Percentiles rank a stretch among this genome's conserved stretches.
Evolutionary conservation across 331 rosid genomes (phyloP).

Genomic region (Quercus lobata): DNA sequence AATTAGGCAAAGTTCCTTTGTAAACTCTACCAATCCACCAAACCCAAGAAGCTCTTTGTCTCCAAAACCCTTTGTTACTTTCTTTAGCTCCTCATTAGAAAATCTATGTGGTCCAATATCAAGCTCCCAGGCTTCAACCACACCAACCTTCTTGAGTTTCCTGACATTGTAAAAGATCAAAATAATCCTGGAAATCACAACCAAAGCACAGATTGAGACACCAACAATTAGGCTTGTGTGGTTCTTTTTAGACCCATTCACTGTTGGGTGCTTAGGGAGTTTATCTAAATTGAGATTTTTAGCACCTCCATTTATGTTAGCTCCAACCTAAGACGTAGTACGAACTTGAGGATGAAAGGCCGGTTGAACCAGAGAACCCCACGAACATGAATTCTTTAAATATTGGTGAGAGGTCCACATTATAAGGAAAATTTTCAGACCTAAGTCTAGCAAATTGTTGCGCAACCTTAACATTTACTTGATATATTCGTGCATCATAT

Average conservation of each 20-base stretch:
- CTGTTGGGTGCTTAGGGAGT: not conserved
- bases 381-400: constrained; percentile 49
- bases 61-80: constrained; percentile 24
- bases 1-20: constrained; percentile 34
- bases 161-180: constrained; percentile 13
- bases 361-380: constrained; percentile 49
- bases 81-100: constrained; percentile 44
- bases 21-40: constrained; percentile 47
- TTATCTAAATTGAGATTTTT: not conserved
- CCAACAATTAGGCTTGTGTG: not conserved
- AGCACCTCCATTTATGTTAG: no score
- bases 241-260: not conserved
- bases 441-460: constrained; percentile 41
- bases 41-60: constrained; percentile 37
- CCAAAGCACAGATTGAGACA: not conserved
- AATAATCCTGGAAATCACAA: not conserved
- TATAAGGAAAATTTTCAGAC: constrained; percentile 34
- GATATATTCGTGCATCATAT: constrained; percentile 27
- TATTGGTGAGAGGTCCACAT: constrained; percentile 29
- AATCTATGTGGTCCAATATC: constrained; percentile 68
- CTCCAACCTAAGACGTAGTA: no score
- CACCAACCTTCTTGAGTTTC: constrained; percentile 37
- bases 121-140: constrained; percentile 64
- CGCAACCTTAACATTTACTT: constrained; percentile 43
- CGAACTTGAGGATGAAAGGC: constrained; percentile 28